Conservation (phyloP, 805 yeast species). For the Suhomyces canberraensis region DNA sequence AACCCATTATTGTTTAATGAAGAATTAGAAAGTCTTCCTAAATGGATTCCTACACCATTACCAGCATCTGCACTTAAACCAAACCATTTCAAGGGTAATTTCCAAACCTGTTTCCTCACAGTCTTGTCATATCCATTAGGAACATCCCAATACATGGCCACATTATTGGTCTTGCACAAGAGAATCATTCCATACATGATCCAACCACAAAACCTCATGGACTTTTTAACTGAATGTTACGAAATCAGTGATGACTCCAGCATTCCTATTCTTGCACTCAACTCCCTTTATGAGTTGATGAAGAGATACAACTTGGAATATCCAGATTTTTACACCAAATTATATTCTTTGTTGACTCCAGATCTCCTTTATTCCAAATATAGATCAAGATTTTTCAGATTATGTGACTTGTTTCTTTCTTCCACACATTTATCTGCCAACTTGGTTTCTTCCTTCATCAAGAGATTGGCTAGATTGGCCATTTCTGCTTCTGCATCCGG, state of each 20-base stretch:
- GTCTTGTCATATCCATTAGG: conserved; percentile 50
- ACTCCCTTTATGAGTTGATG: conserved; percentile 85
- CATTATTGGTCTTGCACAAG: conserved; percentile 72
- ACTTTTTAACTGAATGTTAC: conserved; percentile 86
- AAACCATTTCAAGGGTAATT: conserved; percentile 53
- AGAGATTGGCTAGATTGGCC: conserved; percentile 71
- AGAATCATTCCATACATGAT: conserved; percentile 77
- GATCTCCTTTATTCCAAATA: conserved; percentile 72
- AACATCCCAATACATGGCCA: conserved; percentile 61
- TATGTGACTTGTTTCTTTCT: conserved; percentile 78
- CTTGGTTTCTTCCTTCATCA: conserved; percentile 85
- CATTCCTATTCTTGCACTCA: conserved; percentile 74
- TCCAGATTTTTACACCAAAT: conserved; percentile 81
- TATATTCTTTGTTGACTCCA: conserved; percentile 77
- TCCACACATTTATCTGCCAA: conserved; percentile 85
- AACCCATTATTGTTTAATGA: conserved; percentile 19
- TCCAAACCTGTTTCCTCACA: conserved; percentile 67
- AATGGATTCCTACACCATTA: conserved; percentile 32
- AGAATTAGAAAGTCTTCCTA: conserved; percentile 23
- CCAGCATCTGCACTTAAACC: conserved; percentile 37
- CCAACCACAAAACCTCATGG: conserved; percentile 84
- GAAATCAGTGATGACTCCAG: conserved; percentile 44
- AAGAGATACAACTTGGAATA: conserved; percentile 80
- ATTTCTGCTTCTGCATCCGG: conserved; percentile 85
- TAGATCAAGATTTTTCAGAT: conserved; percentile 82